Evolutionary conservation across 306 rosid species (phyloP).

Genomic region (Hippophae tibetana): DNA sequence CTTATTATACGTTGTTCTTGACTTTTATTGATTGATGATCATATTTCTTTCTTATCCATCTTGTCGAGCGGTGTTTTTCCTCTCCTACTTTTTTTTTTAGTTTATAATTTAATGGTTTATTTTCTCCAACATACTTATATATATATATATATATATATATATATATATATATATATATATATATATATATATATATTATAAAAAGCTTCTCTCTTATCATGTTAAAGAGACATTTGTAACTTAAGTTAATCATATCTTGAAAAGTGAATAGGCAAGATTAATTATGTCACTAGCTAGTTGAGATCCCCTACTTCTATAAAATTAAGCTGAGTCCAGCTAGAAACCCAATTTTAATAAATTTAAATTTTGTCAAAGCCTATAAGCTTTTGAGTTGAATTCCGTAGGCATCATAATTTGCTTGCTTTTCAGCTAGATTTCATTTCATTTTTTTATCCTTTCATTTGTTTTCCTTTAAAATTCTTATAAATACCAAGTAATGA

Average conservation of each 20-base stretch:
- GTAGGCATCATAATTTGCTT: slow-evolving; percentile 12
- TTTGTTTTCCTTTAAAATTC: background rate
- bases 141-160: no score
- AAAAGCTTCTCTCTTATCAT: no score
- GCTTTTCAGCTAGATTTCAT: slow-evolving; percentile 7
- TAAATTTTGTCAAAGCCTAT: background rate
- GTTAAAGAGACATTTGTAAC: no score
- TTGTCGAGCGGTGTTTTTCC: slow-evolving; percentile 31
- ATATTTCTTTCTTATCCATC: slow-evolving; percentile 37
- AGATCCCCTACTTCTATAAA: no score
- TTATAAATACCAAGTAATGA: background rate
- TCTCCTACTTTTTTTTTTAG: slow-evolving; percentile 18
- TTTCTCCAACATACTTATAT: slow-evolving; percentile 46
- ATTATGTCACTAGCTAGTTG: no score
- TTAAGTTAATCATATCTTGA: no score
- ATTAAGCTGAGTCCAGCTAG: slow-evolving; percentile 41
- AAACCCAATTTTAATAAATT: slow-evolving; percentile 18
- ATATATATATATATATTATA: no score
- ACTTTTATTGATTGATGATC: background rate
- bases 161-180: no score
- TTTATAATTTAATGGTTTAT: slow-evolving; percentile 48
- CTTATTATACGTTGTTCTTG: slow-evolving; percentile 15
- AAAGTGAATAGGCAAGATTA: no score
- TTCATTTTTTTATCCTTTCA: slow-evolving; percentile 4
- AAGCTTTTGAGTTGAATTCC: slow-evolving; percentile 17